Base-by-base conservation (phyloP, 345 rosid genomes). In the Hibiscus tridactylites region DNA sequence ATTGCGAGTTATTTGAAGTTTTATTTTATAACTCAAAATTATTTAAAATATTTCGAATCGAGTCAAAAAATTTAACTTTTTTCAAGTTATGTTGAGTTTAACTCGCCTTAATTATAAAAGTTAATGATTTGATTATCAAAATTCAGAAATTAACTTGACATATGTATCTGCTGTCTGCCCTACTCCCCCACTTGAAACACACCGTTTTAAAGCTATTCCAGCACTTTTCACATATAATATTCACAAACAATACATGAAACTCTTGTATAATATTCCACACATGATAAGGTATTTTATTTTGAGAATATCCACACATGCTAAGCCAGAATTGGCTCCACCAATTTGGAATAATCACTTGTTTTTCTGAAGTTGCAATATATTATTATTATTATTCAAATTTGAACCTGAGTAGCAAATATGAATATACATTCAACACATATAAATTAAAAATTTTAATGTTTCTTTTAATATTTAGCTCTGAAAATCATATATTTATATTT, bases 271-370 rank as follows among this genome's bases (percentile, higher is more conserved):
- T 67, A 50, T 33, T 17, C 17, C 28, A 17, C n/a, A 13, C 47
- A 69, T 17, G 72, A 69, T 69, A 69, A 54, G 46, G 72, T 53
- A 31, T 53, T 53, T 53, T 53, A 69, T 69, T 69, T 33, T 26
- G 49, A 69, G 63, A 69, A 67, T 67, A 28, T 67, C 57, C 56
- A 6, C 0, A 66, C 39, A 47, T 13, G 71, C 24, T 66, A 47
- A 66, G 39, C 28, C 3, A 13, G 24, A 47, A 61, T 35, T 65
- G 46, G 65, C 42, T 73, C 71, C 65, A 73, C 56, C 76, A 49
- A 11, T 44, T 16, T 16, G 35, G 31, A 52, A 52, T 16, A 52
- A 49, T 16, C 37, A 37, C 47, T 29, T 65, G 24, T 26, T 66
- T 39, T 64, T 62, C 2, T 17, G 4, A 26, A 39, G 29, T 64